Base-by-base conservation (phyloP, 345 rosid genomes). In the Melaleuca alternifolia region DNA sequence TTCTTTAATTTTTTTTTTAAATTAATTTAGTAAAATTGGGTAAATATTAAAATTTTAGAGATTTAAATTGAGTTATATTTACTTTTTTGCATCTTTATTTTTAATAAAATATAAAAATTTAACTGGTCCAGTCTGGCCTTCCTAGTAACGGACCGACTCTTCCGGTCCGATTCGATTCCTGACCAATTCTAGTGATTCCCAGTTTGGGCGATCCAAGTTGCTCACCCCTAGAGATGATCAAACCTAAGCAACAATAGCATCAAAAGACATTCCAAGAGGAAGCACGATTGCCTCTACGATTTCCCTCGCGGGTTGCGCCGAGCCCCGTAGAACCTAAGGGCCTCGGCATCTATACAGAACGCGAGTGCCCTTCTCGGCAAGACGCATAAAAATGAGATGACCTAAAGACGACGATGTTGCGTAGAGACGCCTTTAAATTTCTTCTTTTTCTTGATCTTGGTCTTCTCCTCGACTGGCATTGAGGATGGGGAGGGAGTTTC, bases 251-350 rank as follows among this genome's bases (percentile, higher is more conserved):
- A 96, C 92, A 85, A 97, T 93, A 46, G 95, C 99, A 0, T 98
- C 99, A 83, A 97, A 92, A 20, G 99, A 96, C 98, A 97, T 95
- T 54, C 99, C 99, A 8, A 97, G 95, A 89, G 96, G 96, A 54
- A 94, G 93, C 10, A 97, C 99, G 85, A 93, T 88, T 44, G 95
- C 94, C 86, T 94, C 99, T 84, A 94, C 88, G 41, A 90, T 91
- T 10, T 4, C 37, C 76, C 79, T 48, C 79, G 79, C 48, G 48
- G 48, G 6, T 48, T 9, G 79, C 48, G 26, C 79, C 48, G 48
- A 11, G 79, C 79, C 48, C 13, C 33, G 79, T 24, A 18, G 46
- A 1, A 71, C 79, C 79, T 48, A 48, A 71, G 79, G 79, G 79
- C 79, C 79, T 37, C 79, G 79, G 13, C 79, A 48, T 33, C 79